Evolutionary conservation across 495 filamentous ascomycete genomes (phyloP), one percentile per base, ranked within the genome.

Genomic region (Pseudomonodictys pantanalensis): DNA sequence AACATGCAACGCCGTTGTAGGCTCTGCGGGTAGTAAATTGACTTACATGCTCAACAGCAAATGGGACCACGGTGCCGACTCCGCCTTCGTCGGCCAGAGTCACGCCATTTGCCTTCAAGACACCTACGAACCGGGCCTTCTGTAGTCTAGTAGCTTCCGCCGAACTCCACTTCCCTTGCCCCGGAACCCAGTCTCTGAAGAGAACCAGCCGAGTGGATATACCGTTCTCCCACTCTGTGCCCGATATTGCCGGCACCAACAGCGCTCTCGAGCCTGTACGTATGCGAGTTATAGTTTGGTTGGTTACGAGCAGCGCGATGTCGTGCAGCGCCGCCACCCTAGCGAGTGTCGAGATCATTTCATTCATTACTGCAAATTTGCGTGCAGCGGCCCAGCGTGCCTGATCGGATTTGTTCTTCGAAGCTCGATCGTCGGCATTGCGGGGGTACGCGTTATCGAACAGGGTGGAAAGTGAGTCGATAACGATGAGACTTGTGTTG

Each of bases 401-500:
- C 72, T 73, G 25, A 64, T 71, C 70, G 75, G 76, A 75, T 68
- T 68, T 73, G 62, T 59, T 72, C 47, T 72, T 28, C 15, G 62
- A 55, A 41, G 59, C 74, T 64, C 43, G 60, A 52, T 62, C 8
- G 32, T 79, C 77, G 3, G 72, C 66, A 17, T 74, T 70, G 48
- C 77, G 76, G 8, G 84, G 86, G 52, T 91, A 91, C 38, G 90
- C 86, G 47, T 85, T 78, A 51, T 85, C 83, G 60, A 93, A 77
- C n/a, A 88, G 75, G 12, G 81, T 83, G 8, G 90, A 89, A 17
- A 93, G 71, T 0, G 85, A 84, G 69, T 93, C 89, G 63, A 96
- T 75, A 9, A 95, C 78, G n/a, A 96, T 63, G 0, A 95, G 76
- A 18, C 72, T 76, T 3, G 86, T 86, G 23, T 75, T 71, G 28